Evolutionary conservation across 441 rosid species (phyloP).

Genomic region (Arabidopsis lyrata): DNA sequence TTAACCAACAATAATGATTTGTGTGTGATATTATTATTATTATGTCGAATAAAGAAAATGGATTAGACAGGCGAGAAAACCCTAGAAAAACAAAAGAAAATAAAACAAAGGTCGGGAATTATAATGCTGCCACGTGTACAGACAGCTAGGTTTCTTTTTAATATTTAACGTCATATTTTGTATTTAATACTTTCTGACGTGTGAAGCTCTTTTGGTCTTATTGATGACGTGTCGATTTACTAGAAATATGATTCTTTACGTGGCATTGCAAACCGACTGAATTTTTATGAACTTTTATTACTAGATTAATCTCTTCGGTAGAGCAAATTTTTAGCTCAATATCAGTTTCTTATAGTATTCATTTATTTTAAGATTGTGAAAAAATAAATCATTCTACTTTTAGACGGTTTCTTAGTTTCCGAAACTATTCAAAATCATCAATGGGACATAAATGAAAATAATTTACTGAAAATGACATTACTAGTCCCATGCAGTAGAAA

Average conservation of each 20-base stretch:
- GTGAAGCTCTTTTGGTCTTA: not conserved
- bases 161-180: not conserved
- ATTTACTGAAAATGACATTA: not conserved
- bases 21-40: not conserved
- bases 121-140: constrained; percentile 9
- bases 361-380: too few relatives aligned
- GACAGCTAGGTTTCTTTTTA: constrained; percentile 23
- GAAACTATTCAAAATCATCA: not conserved
- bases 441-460: not conserved
- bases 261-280: constrained; percentile 26
- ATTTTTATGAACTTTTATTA: too few relatives aligned
- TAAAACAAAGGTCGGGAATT: not conserved
- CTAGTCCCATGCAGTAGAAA: not conserved
- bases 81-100: not conserved
- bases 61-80: constrained; percentile 17
- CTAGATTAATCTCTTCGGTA: not conserved
- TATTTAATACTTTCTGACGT: constrained; percentile 8
- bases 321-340: not conserved
- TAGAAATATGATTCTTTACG: not conserved
- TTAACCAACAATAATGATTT: constrained; percentile 1
- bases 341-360: too few relatives aligned
- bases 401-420: not conserved
- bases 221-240: not conserved
- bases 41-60: too few relatives aligned
- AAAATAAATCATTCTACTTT: not conserved